Percentiles rank a stretch among this genome's conserved stretches.
Conservation (phyloP, 345 rosid genomes). For the Citrus maxima region DNA sequence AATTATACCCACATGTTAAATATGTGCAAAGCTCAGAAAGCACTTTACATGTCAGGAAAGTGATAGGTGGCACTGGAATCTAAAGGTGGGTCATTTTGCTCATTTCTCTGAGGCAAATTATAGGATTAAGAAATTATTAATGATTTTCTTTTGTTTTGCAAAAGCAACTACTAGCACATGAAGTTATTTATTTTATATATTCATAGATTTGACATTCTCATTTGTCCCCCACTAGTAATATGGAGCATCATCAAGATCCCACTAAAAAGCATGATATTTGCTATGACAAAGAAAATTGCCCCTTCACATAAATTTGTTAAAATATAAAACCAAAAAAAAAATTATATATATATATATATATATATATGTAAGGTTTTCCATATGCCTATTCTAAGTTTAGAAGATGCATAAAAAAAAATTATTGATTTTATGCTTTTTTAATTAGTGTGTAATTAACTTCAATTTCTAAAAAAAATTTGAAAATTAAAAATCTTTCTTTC, state of each 20-base stretch:
- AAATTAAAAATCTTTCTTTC: too few species aligned
- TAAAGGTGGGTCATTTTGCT: background rate
- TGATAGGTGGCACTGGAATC: background rate
- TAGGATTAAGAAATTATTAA: background rate
- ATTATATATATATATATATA: too few species aligned
- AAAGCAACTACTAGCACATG: background rate
- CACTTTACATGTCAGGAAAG: background rate
- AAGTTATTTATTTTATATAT: background rate
- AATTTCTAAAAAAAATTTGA: too few species aligned
- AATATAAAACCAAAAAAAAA: background rate
- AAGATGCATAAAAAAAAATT: too few species aligned
- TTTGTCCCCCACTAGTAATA: slow-evolving; percentile 3
- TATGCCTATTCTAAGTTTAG: background rate
- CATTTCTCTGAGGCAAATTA: background rate
- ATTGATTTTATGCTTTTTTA: too few species aligned
- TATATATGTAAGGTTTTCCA: background rate
- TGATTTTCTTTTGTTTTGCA: background rate
- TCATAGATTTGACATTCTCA: background rate
- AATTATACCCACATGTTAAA: slow-evolving; percentile 12
- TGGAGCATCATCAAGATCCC: background rate
- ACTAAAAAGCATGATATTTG: background rate
- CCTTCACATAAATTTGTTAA: background rate
- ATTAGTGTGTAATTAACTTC: too few species aligned
- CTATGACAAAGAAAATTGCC: background rate
- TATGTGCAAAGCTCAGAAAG: background rate